Conservation (phyloP, 148 eudicot genomes). For the Bassia scoparia region DNA sequence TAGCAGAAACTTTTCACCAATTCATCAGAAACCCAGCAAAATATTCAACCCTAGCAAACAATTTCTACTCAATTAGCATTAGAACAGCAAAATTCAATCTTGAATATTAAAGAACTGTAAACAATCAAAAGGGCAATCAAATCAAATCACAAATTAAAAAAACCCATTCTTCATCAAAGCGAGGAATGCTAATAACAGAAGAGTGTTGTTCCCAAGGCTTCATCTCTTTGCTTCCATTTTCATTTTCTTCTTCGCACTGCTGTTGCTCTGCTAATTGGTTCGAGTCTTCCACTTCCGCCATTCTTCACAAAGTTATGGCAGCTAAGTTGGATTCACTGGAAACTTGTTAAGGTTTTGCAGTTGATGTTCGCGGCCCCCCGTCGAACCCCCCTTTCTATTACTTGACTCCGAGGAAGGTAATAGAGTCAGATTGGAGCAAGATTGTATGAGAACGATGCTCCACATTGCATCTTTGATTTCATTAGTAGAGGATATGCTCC, state of each 20-base stretch:
- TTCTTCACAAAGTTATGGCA: background rate
- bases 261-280: background rate
- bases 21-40: background rate
- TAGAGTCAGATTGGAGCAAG: too few relatives aligned
- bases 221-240: constrained; percentile 26
- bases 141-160: background rate
- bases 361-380: too few relatives aligned
- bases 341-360: too few relatives aligned
- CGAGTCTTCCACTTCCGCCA: constrained; percentile 13
- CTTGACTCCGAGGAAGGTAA: too few relatives aligned
- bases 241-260: background rate
- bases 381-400: too few relatives aligned
- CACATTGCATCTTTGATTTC: too few relatives aligned
- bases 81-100: constrained; percentile 7
- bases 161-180: constrained; percentile 47
- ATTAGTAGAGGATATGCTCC: too few relatives aligned
- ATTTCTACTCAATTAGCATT: background rate
- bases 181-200: constrained; percentile 65
- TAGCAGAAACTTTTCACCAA: too few relatives aligned
- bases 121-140: background rate
- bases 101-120: background rate
- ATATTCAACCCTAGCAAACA: constrained; percentile 1
- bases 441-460: too few relatives aligned
- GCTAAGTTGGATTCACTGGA: background rate
- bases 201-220: constrained; percentile 81